Conservation (phyloP, 495 filamentous ascomycete species). For the Penicillium canariense region DNA sequence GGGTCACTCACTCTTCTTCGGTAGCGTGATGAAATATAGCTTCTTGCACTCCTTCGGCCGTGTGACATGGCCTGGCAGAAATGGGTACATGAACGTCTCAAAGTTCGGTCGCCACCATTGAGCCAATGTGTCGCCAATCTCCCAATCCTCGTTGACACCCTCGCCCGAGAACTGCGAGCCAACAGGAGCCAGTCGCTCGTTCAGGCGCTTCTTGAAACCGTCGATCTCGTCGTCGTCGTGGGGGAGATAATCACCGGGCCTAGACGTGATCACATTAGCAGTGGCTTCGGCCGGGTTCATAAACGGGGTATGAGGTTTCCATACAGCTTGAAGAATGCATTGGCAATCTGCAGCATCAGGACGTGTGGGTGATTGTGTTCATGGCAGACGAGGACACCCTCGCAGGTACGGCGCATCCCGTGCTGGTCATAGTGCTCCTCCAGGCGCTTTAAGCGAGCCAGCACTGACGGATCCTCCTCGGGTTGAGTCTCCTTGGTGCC, state of each 20-base stretch:
- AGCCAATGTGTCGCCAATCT: constrained; percentile 88
- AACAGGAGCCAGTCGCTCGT: constrained; percentile 88
- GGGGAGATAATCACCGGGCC: constrained; percentile 91
- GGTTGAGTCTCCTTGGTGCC: constrained; percentile 97
- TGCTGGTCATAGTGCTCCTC: constrained; percentile 90
- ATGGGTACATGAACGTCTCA: constrained; percentile 99
- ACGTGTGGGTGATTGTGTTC: constrained; percentile 99
- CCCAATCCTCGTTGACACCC: constrained; percentile 85
- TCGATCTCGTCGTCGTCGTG: constrained; percentile 86
- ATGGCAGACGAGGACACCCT: constrained; percentile 94
- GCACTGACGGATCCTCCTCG: constrained; percentile 93
- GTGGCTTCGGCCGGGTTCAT: not conserved
- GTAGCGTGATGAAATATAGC: constrained; percentile 93
- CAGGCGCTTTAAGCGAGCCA: constrained; percentile 85
- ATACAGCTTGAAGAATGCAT: constrained; percentile 96
- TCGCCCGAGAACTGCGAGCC: constrained; percentile 84
- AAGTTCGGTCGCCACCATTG: constrained; percentile 99
- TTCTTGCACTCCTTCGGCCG: constrained; percentile 99
- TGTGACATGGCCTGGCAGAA: constrained; percentile 91
- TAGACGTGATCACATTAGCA: constrained; percentile 23
- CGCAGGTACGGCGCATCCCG: constrained; percentile 95
- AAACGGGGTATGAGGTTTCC: not conserved
- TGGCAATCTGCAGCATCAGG: constrained; percentile 97
- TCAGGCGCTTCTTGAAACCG: constrained; percentile 88
- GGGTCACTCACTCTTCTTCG: constrained; percentile 72